Conservation (phyloP, 805 yeast species). For the Blastobotrys parvus region DNA sequence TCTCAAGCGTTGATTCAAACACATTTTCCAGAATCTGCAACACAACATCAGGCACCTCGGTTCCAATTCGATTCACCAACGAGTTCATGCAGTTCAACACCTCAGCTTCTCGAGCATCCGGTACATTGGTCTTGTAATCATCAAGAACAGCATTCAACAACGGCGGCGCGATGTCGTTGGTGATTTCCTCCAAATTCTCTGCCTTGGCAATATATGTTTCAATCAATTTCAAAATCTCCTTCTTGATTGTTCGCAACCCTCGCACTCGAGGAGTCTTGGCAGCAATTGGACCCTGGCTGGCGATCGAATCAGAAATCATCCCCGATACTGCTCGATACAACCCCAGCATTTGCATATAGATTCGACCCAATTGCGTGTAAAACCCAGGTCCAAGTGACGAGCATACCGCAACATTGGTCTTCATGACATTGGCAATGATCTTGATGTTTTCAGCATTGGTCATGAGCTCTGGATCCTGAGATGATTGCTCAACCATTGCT, state of each 20-base stretch:
- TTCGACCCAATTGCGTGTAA: slow-evolving; percentile 75
- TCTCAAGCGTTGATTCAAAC: slow-evolving; percentile 86
- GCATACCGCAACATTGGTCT: slow-evolving; percentile 93
- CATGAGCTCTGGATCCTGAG: slow-evolving; percentile 71
- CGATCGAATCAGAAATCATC: slow-evolving; percentile 75
- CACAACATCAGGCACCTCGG: slow-evolving; percentile 80
- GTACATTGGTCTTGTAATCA: slow-evolving; percentile 81
- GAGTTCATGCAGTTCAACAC: slow-evolving; percentile 93
- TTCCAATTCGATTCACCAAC: slow-evolving; percentile 79
- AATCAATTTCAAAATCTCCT: slow-evolving; percentile 80
- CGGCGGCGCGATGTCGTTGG: slow-evolving; percentile 72
- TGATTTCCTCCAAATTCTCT: slow-evolving; percentile 76
- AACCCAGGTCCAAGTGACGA: slow-evolving; percentile 89
- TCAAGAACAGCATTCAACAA: slow-evolving; percentile 76
- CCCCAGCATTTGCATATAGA: slow-evolving; percentile 83
- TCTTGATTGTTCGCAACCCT: slow-evolving; percentile 91
- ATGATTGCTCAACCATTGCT: slow-evolving; percentile 77
- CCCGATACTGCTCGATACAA: slow-evolving; percentile 82
- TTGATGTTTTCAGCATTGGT: slow-evolving; percentile 77
- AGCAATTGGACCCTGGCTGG: slow-evolving; percentile 74
- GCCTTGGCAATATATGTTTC: slow-evolving; percentile 87
- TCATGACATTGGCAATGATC: slow-evolving; percentile 85
- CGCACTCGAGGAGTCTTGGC: slow-evolving; percentile 93
- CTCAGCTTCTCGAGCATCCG: slow-evolving; percentile 97
- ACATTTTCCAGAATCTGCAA: slow-evolving; percentile 81